These are phyloP conservation scores for Bryum argenteum DNA, from an alignment of 225 moss, liverwort and hornwort genomes.

Conservation along the genomic window DNA sequence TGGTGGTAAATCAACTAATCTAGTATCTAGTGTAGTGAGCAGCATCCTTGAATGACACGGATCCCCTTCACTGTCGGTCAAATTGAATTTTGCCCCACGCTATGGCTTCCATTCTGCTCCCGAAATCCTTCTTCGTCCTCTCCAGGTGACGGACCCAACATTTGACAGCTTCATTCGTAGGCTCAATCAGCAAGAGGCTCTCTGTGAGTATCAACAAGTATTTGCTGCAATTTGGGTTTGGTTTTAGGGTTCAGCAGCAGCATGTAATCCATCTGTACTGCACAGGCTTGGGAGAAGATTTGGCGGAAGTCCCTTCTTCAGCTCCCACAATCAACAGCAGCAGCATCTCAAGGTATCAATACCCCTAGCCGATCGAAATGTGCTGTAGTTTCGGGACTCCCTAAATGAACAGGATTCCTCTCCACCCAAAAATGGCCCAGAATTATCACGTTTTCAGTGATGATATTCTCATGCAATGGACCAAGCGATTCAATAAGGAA, in stretches of 20 bases:
- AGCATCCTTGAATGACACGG: neutral
- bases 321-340: slow-evolving; percentile 6
- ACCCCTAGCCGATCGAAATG: neutral
- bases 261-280: neutral
- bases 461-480: no score
- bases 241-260: neutral
- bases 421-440: no score
- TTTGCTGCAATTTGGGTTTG: neutral
- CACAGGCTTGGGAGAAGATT: slow-evolving; percentile 28
- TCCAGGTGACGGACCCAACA: neutral
- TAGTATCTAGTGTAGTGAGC: no score
- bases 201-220: neutral
- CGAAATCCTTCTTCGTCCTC: neutral
- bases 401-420: no score
- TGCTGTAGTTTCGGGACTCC: no score
- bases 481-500: no score
- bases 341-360: slow-evolving; percentile 17
- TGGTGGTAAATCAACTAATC: no score
- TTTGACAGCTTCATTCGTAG: neutral
- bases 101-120: slow-evolving; percentile 2
- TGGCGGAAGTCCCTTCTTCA: slow-evolving; percentile 5
- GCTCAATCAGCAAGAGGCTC: neutral
- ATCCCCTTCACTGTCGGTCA: neutral
- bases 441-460: no score
- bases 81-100: neutral